phyloP scores from a whole-genome alignment of 1,284 basidiomycete species.

The Lentinula novae-zelandiae region DNA sequence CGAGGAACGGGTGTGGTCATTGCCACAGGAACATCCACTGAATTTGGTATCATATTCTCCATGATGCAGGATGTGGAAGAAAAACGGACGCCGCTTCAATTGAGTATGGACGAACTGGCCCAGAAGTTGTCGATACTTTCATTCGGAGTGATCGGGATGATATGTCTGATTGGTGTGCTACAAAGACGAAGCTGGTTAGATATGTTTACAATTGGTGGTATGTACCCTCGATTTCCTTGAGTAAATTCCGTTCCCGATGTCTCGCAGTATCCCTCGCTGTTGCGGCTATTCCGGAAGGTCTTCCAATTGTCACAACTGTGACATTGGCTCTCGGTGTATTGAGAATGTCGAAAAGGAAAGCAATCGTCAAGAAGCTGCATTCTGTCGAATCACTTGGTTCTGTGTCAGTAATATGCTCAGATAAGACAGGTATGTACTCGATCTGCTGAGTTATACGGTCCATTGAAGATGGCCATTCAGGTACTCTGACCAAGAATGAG shows the following conservation, averaged over 20 bases:
- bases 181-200: constrained; percentile 92
- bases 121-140: constrained; percentile 88
- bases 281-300: constrained; percentile 94
- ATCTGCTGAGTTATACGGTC: background rate
- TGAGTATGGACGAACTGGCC: constrained; percentile 96
- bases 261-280: constrained; percentile 87
- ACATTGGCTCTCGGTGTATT: constrained; percentile 93
- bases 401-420: constrained; percentile 94
- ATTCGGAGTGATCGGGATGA: constrained; percentile 90
- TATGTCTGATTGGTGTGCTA: constrained; percentile 86
- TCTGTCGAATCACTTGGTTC: constrained; percentile 93
- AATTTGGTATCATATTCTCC: constrained; percentile 94
- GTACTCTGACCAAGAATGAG: constrained; percentile 95
- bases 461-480: constrained; percentile 33
- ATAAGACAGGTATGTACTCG: constrained; percentile 77
- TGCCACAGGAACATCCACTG: constrained; percentile 85
- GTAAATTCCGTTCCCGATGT: background rate
- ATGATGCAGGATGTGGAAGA: constrained; percentile 99
- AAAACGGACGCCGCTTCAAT: constrained; percentile 88
- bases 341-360: constrained; percentile 91
- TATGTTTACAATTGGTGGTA: constrained; percentile 98
- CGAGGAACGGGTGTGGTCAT: constrained; percentile 87
- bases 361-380: constrained; percentile 95
- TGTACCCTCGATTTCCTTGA: constrained; percentile 19
- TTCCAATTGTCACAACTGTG: constrained; percentile 97